Evolutionary conservation across 2,329 filamentous ascomycete species (phyloP).

Genomic region (Alternaria viburni): DNA sequence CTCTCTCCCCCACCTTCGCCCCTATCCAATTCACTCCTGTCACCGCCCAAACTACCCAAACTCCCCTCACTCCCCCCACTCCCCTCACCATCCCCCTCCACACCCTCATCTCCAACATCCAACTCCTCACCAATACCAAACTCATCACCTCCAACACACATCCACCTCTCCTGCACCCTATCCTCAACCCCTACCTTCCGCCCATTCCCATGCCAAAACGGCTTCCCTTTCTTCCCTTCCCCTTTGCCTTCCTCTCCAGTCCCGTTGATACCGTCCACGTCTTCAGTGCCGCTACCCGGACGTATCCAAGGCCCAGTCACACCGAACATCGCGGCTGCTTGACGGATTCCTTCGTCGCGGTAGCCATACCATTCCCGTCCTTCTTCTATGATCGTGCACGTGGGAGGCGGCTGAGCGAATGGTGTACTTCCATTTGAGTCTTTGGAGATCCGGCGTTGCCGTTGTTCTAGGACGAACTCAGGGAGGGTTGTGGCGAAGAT

Average conservation of each 20-base stretch:
- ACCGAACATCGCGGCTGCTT: not conserved
- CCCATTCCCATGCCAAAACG: not conserved
- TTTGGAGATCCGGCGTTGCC: not conserved
- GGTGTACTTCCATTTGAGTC: too few relatives aligned
- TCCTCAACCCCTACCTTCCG: not conserved
- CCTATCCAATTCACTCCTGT: rapidly evolving
- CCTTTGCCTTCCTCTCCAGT: rapidly evolving
- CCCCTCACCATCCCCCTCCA: not conserved
- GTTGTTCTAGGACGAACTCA: not conserved
- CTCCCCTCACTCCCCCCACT: too few relatives aligned
- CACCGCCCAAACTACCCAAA: not conserved
- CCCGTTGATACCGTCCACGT: not conserved
- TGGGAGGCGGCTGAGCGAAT: rapidly evolving
- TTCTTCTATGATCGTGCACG: not conserved
- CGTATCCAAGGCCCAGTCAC: not conserved
- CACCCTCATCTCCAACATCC: not conserved
- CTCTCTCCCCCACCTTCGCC: rapidly evolving
- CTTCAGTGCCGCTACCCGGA: too few relatives aligned
- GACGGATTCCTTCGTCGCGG: rapidly evolving
- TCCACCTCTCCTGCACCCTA: not conserved
- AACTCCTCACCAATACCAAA: not conserved
- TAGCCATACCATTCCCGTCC: not conserved
- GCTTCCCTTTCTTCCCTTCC: rapidly evolving
- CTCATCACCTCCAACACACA: not conserved
- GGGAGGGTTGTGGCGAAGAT: not conserved